These are phyloP conservation scores for Pseudogymnoascus sp. DNA, from an alignment of 2,329 filamentous ascomycete genomes.

Conservation along the genomic window DNA sequence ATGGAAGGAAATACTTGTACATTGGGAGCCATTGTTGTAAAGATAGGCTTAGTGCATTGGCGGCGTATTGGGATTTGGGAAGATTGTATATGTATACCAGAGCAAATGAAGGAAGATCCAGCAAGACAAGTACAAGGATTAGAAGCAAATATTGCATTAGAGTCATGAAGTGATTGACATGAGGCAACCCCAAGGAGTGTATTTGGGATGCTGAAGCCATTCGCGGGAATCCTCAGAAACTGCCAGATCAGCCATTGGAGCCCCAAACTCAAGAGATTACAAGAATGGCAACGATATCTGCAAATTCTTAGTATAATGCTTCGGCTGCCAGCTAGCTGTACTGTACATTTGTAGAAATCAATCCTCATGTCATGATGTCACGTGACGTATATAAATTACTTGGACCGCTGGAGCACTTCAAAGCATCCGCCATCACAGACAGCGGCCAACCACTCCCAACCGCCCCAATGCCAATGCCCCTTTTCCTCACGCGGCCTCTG, in stretches of 20 bases:
- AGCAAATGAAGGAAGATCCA: background rate
- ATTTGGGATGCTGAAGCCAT: background rate
- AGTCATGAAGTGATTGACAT: background rate
- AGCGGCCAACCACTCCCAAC: background rate
- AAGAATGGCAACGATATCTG: background rate
- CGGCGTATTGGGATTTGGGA: constrained; percentile 7
- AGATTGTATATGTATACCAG: constrained; percentile 4
- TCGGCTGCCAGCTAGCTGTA: background rate
- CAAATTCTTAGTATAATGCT: background rate
- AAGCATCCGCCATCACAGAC: background rate
- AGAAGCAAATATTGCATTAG: background rate
- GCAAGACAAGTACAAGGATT: background rate
- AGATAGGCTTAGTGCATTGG: constrained; percentile 1
- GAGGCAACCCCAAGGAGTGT: background rate
- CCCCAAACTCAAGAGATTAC: background rate
- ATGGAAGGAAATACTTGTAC: background rate
- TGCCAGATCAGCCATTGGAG: background rate
- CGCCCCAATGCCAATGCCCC: background rate
- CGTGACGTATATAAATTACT: background rate
- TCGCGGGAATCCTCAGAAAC: background rate
- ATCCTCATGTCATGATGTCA: background rate
- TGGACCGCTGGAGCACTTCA: background rate
- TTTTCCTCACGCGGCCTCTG: background rate
- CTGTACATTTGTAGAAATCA: background rate
- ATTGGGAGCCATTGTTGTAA: constrained; percentile 5